A percentile compares a stretch with the other conserved stretches of the same genome.
Evolutionary conservation across 2,329 filamentous ascomycete genomes (phyloP).

Genomic region (Tricladium varicosporioides): DNA sequence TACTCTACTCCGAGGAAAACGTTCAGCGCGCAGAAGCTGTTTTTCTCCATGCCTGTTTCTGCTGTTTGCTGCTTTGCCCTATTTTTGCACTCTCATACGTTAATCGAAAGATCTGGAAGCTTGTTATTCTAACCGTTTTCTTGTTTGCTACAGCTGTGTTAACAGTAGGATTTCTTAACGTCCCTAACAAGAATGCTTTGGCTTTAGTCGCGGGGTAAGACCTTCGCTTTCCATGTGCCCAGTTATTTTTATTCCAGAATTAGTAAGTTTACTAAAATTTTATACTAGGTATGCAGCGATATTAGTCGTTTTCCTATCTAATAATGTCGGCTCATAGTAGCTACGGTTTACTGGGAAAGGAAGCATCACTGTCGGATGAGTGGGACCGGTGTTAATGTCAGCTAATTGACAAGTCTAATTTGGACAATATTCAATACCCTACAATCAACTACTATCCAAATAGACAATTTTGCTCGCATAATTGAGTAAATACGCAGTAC

Average conservation of each 20-base stretch:
- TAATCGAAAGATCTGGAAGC: constrained; percentile 9
- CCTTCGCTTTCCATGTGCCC: background rate
- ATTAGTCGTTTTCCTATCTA: constrained; percentile 12
- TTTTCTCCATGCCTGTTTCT: constrained; percentile 11
- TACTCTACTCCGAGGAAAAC: constrained; percentile 12
- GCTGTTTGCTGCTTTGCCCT: constrained; percentile 9
- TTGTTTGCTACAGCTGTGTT: constrained; percentile 7
- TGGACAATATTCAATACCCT: background rate
- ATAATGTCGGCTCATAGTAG: constrained; percentile 7
- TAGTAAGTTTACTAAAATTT: constrained; percentile 3
- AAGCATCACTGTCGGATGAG: background rate
- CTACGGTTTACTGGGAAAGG: background rate
- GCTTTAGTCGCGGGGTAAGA: constrained; percentile 15
- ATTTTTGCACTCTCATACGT: constrained; percentile 10
- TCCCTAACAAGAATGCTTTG: constrained; percentile 11
- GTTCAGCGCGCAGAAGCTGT: constrained; percentile 11
- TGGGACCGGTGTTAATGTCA: background rate
- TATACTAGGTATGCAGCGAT: constrained; percentile 11
- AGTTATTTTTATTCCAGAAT: constrained; percentile 2
- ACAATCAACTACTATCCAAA: background rate
- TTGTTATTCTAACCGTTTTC: constrained; percentile 7
- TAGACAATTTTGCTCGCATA: background rate
- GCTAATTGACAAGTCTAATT: background rate
- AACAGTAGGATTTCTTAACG: constrained; percentile 9
- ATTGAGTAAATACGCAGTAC: background rate